Evolutionary conservation across 2,329 filamentous ascomycete species (phyloP).

Genomic region (Cucurbitaria berberidis): DNA sequence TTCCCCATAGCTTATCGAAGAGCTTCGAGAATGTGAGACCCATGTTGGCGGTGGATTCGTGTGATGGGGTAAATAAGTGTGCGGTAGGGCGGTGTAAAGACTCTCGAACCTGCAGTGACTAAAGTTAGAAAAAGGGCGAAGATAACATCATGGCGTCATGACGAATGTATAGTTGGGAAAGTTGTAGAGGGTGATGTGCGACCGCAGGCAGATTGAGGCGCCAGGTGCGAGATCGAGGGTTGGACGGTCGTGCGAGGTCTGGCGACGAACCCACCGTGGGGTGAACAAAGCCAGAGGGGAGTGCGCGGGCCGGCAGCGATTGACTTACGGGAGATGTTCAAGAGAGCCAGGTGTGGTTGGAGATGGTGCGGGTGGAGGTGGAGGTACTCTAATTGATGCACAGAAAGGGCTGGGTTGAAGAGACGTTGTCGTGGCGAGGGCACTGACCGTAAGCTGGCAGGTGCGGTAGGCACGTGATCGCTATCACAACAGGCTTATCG

Average conservation of each 20-base stretch:
- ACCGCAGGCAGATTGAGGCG: constrained; percentile 31
- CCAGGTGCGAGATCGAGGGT: constrained; percentile 35
- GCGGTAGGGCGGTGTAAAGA: constrained; percentile 37
- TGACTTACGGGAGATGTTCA: constrained; percentile 47
- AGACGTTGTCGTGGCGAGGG: constrained; percentile 39
- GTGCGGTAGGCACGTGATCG: constrained; percentile 42
- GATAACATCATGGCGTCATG: constrained; percentile 15
- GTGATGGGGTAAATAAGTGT: constrained; percentile 30
- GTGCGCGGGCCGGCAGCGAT: constrained; percentile 20
- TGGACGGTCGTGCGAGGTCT: constrained; percentile 27
- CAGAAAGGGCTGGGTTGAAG: constrained; percentile 47
- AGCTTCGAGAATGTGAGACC: constrained; percentile 93
- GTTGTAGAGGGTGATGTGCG: constrained; percentile 11
- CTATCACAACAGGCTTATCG: constrained; percentile 31
- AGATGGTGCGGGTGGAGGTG: constrained; percentile 44
- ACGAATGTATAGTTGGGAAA: constrained; percentile 7
- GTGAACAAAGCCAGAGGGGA: constrained; percentile 20
- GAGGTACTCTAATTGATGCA: constrained; percentile 50
- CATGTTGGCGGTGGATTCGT: constrained; percentile 70
- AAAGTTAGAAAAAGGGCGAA: constrained; percentile 23
- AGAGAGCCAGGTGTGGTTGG: constrained; percentile 44
- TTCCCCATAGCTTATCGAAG: constrained; percentile 98
- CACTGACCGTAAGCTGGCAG: constrained; percentile 33
- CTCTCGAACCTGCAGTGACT: constrained; percentile 45
- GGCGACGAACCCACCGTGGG: constrained; percentile 17